phyloP scores from a whole-genome alignment of 345 rosid species.

The Excoecaria cochinchinensis region DNA sequence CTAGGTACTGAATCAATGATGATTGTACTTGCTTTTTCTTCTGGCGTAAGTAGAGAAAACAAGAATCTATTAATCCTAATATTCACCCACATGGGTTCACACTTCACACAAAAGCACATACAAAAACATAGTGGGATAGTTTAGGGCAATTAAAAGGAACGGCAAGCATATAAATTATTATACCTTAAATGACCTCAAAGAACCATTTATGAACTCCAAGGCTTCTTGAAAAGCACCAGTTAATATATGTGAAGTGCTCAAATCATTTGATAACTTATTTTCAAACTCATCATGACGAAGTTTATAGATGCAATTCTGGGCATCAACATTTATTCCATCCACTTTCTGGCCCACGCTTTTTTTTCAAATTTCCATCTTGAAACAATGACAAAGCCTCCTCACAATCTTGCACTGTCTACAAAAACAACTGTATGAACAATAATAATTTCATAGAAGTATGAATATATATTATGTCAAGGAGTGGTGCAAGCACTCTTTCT shows the following conservation, averaged over 20 bases:
- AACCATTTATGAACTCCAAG: conserved; percentile 67
- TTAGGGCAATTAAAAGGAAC: background rate
- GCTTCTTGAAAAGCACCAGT: conserved; percentile 85
- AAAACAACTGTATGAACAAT: background rate
- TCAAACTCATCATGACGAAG: conserved; percentile 60
- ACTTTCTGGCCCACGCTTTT: conserved; percentile 34
- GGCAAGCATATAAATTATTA: background rate
- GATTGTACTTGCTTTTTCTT: conserved; percentile 66
- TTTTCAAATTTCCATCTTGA: conserved; percentile 41
- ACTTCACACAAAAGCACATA: too few species aligned
- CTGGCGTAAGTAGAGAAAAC: conserved; percentile 37
- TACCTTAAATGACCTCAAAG: conserved; percentile 66
- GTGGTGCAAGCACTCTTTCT: background rate
- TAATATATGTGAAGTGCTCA: conserved; percentile 70
- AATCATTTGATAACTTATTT: conserved; percentile 72
- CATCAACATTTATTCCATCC: conserved; percentile 43
- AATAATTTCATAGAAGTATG: background rate
- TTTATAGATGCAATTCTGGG: conserved; percentile 51
- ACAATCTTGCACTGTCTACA: conserved; percentile 76
- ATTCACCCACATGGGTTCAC: background rate
- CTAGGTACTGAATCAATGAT: conserved; percentile 56
- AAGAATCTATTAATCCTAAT: background rate
- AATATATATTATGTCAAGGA: background rate
- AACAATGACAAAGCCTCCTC: conserved; percentile 56
- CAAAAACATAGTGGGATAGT: background rate